phyloP scores from a whole-genome alignment of 768 basidiomycete genomes.

The Cyclocybe cylindracea region DNA sequence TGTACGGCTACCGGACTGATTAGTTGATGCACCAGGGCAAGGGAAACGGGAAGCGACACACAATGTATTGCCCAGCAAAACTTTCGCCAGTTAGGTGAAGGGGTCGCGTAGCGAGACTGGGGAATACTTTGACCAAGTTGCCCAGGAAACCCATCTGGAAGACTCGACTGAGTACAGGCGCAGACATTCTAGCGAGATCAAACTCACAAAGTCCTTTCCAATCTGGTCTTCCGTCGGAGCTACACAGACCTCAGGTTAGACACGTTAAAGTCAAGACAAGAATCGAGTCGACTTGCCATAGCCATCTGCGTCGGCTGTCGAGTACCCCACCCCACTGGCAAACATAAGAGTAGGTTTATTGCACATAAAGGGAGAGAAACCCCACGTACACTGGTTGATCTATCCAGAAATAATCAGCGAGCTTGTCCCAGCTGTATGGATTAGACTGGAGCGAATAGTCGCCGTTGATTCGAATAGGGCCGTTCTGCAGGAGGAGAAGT shows the following conservation, averaged over 20 bases:
- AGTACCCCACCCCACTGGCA: constrained; percentile 53
- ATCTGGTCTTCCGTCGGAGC: constrained; percentile 68
- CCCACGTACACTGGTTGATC: constrained; percentile 66
- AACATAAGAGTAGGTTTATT: not conserved
- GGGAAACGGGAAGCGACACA: constrained; percentile 26
- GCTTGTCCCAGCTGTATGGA: constrained; percentile 54
- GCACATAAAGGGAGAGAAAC: not conserved
- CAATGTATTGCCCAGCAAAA: constrained; percentile 75
- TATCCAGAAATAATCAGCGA: constrained; percentile 72
- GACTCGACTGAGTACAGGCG: not conserved
- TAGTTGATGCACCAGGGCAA: not conserved
- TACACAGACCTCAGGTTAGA: constrained; percentile 13
- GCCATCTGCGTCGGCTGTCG: constrained; percentile 62
- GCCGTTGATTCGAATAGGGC: constrained; percentile 59
- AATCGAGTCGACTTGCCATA: constrained; percentile 43
- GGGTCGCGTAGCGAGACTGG: constrained; percentile 64
- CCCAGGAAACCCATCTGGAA: constrained; percentile 67
- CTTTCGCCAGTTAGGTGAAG: constrained; percentile 73
- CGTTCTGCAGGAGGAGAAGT: constrained; percentile 47
- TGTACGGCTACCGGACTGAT: constrained; percentile 58
- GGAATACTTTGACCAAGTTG: constrained; percentile 77
- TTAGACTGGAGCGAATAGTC: constrained; percentile 54
- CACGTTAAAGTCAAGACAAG: not conserved
- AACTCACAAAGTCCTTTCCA: constrained; percentile 53
- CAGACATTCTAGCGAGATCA: not conserved